These are phyloP conservation scores for Lathyrus tuberosus DNA, from an alignment of 306 rosid species.

Conservation along the genomic window DNA sequence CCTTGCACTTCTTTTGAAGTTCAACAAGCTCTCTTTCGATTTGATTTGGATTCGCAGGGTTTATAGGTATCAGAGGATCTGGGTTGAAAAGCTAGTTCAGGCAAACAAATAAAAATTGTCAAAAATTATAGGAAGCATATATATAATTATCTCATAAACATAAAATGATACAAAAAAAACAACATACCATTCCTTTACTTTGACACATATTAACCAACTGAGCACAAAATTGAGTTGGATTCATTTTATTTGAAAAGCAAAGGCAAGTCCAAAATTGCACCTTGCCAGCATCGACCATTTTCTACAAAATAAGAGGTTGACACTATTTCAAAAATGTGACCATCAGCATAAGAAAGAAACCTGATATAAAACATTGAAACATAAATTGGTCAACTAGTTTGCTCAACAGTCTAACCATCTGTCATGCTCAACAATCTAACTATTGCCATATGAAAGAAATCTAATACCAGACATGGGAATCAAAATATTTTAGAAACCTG, in stretches of 20 bases:
- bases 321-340: neutral
- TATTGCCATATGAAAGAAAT: neutral
- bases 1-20: slow-evolving; percentile 37
- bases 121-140: neutral
- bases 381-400: neutral
- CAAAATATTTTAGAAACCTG: neutral
- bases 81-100: slow-evolving; percentile 44
- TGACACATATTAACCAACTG: slow-evolving; percentile 56
- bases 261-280: slow-evolving; percentile 61
- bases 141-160: neutral
- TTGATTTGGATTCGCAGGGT: slow-evolving; percentile 1
- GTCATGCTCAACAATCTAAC: neutral
- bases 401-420: neutral
- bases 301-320: slow-evolving; percentile 46
- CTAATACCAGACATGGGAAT: neutral
- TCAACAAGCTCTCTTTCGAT: slow-evolving; percentile 50
- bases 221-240: slow-evolving; percentile 32
- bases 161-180: neutral
- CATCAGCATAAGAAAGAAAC: neutral
- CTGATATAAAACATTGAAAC: neutral
- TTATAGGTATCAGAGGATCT: slow-evolving; percentile 48
- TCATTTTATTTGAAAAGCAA: slow-evolving; percentile 44
- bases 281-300: slow-evolving; percentile 66
- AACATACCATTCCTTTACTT: slow-evolving; percentile 75
- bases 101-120: neutral